A percentile compares a stretch with the other conserved stretches of the same genome.
These are phyloP conservation scores for Tylopilus rubrobrunneus DNA, from an alignment of 768 basidiomycete species.

Conservation along the genomic window DNA sequence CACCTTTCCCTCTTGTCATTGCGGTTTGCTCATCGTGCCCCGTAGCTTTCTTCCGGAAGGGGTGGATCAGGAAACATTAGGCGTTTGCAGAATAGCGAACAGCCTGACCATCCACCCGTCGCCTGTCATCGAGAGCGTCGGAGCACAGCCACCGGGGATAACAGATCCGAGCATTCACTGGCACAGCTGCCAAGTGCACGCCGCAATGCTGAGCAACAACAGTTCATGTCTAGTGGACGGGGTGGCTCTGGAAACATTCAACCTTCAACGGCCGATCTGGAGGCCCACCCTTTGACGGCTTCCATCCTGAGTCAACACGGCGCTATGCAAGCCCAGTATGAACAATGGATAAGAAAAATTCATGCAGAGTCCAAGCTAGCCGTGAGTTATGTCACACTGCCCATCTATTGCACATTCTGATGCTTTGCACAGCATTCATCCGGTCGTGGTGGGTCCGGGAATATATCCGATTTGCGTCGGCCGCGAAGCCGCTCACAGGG, in stretches of 20 bases:
- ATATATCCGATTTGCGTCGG: constrained; percentile 15
- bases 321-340: constrained; percentile 12
- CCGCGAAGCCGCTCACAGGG: constrained; percentile 9
- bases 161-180: neutral
- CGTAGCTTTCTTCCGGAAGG: constrained; percentile 20
- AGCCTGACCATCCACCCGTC: neutral
- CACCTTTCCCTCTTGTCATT: neutral
- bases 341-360: constrained; percentile 10
- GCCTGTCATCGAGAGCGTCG: neutral
- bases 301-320: constrained; percentile 20
- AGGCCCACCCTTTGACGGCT: constrained; percentile 22
- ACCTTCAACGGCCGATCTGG: neutral
- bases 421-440: constrained; percentile 18
- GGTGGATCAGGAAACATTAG: constrained; percentile 24
- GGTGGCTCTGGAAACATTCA: constrained; percentile 27
- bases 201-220: neutral
- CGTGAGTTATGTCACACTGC: constrained; percentile 12
- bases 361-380: constrained; percentile 15
- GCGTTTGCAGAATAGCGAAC: neutral
- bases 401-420: neutral
- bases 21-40: neutral
- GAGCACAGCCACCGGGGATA: neutral
- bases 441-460: constrained; percentile 26
- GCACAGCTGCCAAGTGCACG: neutral
- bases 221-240: constrained; percentile 22